Percentiles rank a stretch among this genome's conserved stretches.
Conservation (phyloP, 2,329 filamentous ascomycete species). For the Verticillium nubilum region DNA sequence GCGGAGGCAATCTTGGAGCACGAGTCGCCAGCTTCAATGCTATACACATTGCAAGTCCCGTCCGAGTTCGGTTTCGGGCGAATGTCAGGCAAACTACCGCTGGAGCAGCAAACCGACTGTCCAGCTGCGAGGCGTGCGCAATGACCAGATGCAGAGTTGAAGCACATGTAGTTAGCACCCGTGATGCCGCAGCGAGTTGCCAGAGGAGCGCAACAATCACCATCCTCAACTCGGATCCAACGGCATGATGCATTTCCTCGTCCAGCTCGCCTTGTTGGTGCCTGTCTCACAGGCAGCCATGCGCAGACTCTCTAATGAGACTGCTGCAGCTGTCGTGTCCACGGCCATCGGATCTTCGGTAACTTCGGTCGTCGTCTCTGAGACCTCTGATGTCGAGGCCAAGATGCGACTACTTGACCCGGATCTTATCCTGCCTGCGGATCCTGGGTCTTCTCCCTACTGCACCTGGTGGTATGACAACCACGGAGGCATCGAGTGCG, state of each 20-base stretch:
- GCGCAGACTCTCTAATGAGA: not conserved
- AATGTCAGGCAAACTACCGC: slow-evolving; percentile 27
- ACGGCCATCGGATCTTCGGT: not conserved
- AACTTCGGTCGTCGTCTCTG: not conserved
- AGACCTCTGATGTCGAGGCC: not conserved
- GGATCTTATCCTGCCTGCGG: not conserved
- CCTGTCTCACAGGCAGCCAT: not conserved
- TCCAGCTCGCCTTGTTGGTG: not conserved
- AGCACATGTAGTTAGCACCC: not conserved
- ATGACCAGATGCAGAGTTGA: slow-evolving; percentile 8
- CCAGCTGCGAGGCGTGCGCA: slow-evolving; percentile 21
- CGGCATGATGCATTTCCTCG: not conserved
- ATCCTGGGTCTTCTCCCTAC: slow-evolving; percentile 1
- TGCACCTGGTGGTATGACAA: slow-evolving; percentile 5
- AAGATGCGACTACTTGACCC: not conserved
- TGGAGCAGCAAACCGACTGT: slow-evolving; percentile 30
- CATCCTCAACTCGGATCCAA: not conserved
- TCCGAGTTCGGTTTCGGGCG: slow-evolving; percentile 23
- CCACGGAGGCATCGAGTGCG: slow-evolving; percentile 1
- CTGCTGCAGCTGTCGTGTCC: not conserved
- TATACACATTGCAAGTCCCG: slow-evolving; percentile 24
- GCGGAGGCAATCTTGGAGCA: slow-evolving; percentile 23
- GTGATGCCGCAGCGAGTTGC: slow-evolving; percentile 1
- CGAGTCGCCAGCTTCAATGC: slow-evolving; percentile 13
- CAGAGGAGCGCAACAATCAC: not conserved